Evolutionary conservation across 2,329 filamentous ascomycete species (phyloP), one percentile per base, ranked within the genome.

Genomic region (Gnomoniopsis smithogilvyi): DNA sequence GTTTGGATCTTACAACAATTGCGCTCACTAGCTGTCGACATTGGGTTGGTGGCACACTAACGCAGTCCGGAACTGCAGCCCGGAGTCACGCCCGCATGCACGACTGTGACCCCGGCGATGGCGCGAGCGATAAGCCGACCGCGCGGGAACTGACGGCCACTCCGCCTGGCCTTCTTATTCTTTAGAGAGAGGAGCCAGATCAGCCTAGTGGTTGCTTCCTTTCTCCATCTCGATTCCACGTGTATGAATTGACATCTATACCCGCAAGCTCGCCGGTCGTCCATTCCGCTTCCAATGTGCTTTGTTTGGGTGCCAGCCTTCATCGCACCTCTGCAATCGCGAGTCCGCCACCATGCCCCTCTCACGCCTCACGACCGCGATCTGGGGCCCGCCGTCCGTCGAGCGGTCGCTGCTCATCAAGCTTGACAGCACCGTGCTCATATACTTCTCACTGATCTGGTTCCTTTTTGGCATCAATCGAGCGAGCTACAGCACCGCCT

Each of bases 401-500:
- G 56, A 69, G 60, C 65, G 67, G 10, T 57, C 62, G 15, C 65
- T 74, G 46, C 66, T 76, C 33, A 69, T 71, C 41, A 76, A 74
- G 64, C 70, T 77, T 8, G 75, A 77, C 60, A 67, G 72, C 48
- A 77, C 74, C 0, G 66, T 77, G 7, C 68, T 77, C 21, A 71
- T 73, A 1, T 78, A 79, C 60, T 78, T 78, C 62, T 76, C 75
- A 0, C 64, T 78, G 14, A 73, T 78, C n/a, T 78, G 76, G 76
- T 78, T 78, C 53, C 66, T 78, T 3, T 78, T 78, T 57, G 76
- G 76, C 30, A 70, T 78, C 51, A 77, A 76, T 6, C 69, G 76
- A 12, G 70, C 76, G 30, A 76, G 72, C 62, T 78, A 78, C 61
- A 72, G 66, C 34, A 75, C 73, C 0, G 74, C 74, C 3, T 76